Evolutionary conservation across 139 green algal genomes (phyloP).

Genomic region (Chlamydomonas sphaeroides): DNA sequence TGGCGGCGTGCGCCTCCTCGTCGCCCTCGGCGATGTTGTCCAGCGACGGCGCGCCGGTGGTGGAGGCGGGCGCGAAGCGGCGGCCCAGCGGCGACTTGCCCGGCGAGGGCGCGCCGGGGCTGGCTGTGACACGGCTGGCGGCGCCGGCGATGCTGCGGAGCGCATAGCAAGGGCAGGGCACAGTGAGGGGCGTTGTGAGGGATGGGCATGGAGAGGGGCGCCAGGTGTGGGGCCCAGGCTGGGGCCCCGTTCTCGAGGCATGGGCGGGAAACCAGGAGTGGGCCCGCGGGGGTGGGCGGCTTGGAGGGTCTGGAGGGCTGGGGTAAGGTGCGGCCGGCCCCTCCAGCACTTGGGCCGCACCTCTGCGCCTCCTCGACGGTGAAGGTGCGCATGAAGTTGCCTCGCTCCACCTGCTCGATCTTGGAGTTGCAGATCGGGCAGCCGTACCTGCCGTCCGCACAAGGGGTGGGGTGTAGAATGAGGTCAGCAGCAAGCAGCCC

Average conservation of each 20-base stretch:
- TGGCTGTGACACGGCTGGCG: background rate
- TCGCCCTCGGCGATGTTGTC: slow-evolving; percentile 33
- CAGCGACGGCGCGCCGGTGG: background rate
- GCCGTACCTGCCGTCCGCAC: too few species aligned
- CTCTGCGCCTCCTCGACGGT: slow-evolving; percentile 42
- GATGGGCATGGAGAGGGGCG: too few species aligned
- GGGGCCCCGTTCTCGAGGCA: background rate
- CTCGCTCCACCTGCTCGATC: slow-evolving; percentile 48
- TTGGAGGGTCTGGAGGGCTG: too few species aligned
- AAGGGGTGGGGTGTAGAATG: too few species aligned
- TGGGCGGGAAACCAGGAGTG: too few species aligned
- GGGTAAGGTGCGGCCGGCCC: too few species aligned
- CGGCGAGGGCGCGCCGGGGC: background rate
- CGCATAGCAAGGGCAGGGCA: too few species aligned
- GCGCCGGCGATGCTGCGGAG: slow-evolving; percentile 19
- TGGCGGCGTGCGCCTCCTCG: slow-evolving; percentile 14
- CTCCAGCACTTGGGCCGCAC: too few species aligned
- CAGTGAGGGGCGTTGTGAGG: too few species aligned
- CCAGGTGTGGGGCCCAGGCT: too few species aligned
- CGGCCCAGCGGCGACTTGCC: slow-evolving; percentile 34
- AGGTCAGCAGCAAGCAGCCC: too few species aligned
- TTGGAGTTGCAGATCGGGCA: slow-evolving; percentile 47
- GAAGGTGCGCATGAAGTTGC: slow-evolving; percentile 51
- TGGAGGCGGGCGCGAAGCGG: background rate
- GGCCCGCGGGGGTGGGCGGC: too few species aligned